Evolutionary conservation across 306 rosid species (phyloP).

Genomic region (Aeschynomene evenia): DNA sequence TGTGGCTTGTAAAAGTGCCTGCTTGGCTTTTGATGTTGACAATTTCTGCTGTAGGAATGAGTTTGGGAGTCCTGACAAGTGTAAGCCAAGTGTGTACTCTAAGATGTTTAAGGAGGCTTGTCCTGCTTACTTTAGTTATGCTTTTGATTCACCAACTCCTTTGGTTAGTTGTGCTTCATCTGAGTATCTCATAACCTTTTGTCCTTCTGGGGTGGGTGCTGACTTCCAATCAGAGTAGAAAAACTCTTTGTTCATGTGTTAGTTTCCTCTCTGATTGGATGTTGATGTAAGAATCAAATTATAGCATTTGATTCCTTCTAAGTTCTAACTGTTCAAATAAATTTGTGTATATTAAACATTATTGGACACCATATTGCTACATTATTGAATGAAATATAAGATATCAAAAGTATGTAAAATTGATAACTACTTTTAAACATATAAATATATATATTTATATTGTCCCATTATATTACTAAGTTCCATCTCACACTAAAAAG

Average conservation of each 20-base stretch:
- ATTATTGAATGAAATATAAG: no score
- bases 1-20: slow-evolving; percentile 88
- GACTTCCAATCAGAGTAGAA: slow-evolving; percentile 29
- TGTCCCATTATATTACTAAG: no score
- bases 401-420: no score
- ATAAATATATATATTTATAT: no score
- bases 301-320: background rate
- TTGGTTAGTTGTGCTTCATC: slow-evolving; percentile 58
- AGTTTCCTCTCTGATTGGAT: background rate
- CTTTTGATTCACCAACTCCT: slow-evolving; percentile 71
- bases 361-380: no score
- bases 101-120: slow-evolving; percentile 78
- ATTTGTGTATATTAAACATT: background rate
- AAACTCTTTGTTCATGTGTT: background rate
- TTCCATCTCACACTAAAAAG: no score
- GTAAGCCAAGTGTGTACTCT: slow-evolving; percentile 71
- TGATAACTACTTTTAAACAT: no score
- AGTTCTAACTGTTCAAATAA: slow-evolving; percentile 6
- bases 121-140: slow-evolving; percentile 71
- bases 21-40: slow-evolving; percentile 75
- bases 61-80: slow-evolving; percentile 59
- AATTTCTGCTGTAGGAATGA: slow-evolving; percentile 69
- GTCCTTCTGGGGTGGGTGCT: slow-evolving; percentile 66
- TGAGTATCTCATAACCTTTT: slow-evolving; percentile 62
- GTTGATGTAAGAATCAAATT: slow-evolving; percentile 20